Conservation (phyloP, 2,329 filamentous ascomycete species). For the Colletotrichum sp. region DNA sequence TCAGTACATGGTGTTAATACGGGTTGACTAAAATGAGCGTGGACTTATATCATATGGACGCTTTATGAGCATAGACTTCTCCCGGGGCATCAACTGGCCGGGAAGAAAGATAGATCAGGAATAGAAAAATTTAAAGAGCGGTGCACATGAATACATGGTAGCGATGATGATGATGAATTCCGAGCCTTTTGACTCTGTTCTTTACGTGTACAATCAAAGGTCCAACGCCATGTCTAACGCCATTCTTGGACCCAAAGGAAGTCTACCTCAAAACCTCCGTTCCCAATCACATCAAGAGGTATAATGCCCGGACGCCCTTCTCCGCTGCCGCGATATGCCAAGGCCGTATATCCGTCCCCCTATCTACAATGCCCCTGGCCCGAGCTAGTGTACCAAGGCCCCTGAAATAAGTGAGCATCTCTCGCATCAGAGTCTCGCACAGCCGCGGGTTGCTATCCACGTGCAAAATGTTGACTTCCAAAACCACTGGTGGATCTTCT, state of each 20-base stretch:
- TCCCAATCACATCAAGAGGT: constrained; percentile 62
- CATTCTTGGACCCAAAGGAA: background rate
- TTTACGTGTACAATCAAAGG: background rate
- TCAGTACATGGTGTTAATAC: background rate
- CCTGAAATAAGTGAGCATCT: constrained; percentile 73
- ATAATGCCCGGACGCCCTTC: constrained; percentile 70
- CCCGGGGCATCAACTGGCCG: constrained; percentile 1
- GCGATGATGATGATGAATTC: background rate
- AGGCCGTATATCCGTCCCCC: constrained; percentile 67
- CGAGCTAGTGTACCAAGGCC: constrained; percentile 72
- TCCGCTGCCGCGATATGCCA: constrained; percentile 79
- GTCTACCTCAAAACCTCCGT: background rate
- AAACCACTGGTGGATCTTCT: constrained; percentile 63
- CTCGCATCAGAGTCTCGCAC: constrained; percentile 70
- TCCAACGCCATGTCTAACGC: background rate
- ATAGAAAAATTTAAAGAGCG: background rate
- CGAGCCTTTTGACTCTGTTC: background rate
- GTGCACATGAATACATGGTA: background rate
- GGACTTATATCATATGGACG: background rate
- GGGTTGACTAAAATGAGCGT: background rate
- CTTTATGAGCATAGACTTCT: background rate
- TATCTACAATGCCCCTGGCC: constrained; percentile 66
- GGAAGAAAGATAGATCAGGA: background rate
- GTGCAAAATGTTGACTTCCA: constrained; percentile 70
- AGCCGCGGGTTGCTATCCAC: constrained; percentile 56